Base-by-base conservation (phyloP, 1,284 basidiomycete genomes). In the Sanghuangporus sanghuang region DNA sequence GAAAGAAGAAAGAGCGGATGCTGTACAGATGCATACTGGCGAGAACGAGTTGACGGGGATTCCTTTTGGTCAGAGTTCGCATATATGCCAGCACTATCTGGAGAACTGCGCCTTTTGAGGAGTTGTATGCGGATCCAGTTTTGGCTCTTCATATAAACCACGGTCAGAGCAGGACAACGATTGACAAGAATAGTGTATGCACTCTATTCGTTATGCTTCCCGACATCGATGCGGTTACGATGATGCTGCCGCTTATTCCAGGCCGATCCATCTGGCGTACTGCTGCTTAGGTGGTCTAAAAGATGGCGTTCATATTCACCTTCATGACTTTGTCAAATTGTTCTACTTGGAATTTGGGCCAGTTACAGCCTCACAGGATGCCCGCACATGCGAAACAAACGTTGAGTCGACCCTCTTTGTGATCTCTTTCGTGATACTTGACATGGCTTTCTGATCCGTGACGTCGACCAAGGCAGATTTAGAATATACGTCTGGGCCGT, bases 61-160 rank as follows among this genome's bases (percentile, higher is more conserved):
- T 3, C 81, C 76, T 71, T 85, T 79, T 23, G 74, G 78, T 5
- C 89, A 90, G 62, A 92, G 84, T 73, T 95, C 93, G 72, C 89
- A 90, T 3, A 92, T 92, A 94, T 84, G 75, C 89, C 93, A 66
- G 83, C 21, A 79, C 86, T 85, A 93, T 90, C 75, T 94, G 92
- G 52, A 92, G 74, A 6, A 94, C 89, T 2, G 87, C 92, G 2
- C 88, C 85, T 76, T 94, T 94, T 75, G 87, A 90, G 57, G 85
- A 81, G 75, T 92, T 93, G 77, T 92, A 92, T 21, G 89, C 85
- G 27, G 54, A 86, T 81, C 87, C 88, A 92, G n/a, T 85, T 81
- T 68, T 86, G 84, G 66, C 82, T 86, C 86, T 89, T 68, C 52
- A 44, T 39, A 23, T 1, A 7, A 39, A 42, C n/a, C 23, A 4